Conservation (phyloP, 192 early-diverging fungal genomes). For the Coemansia umbellata region DNA sequence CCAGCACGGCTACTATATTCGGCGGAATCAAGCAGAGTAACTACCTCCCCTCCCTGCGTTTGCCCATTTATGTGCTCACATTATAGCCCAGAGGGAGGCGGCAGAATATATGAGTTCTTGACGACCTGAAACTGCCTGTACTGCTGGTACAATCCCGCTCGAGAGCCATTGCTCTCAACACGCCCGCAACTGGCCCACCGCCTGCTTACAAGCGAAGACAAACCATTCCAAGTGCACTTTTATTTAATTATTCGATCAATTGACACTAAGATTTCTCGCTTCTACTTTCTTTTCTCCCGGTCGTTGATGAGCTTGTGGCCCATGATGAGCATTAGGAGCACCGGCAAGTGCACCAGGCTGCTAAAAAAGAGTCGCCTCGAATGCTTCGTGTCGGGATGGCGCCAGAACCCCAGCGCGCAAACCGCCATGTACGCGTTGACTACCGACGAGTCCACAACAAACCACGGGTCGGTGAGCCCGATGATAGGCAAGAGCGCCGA, state of each 20-base stretch:
- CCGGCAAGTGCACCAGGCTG: slow-evolving; percentile 83
- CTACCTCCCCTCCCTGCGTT: too few relatives aligned
- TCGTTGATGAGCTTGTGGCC: slow-evolving; percentile 68
- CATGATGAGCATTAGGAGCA: slow-evolving; percentile 84
- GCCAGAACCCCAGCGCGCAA: slow-evolving; percentile 78
- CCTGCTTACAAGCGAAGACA: too few relatives aligned
- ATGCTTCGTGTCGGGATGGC: slow-evolving; percentile 67
- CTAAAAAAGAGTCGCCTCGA: slow-evolving; percentile 90
- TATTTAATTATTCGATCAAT: too few relatives aligned
- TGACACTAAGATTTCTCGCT: too few relatives aligned
- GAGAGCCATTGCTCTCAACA: not conserved
- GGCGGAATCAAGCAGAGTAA: too few relatives aligned
- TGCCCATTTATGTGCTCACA: too few relatives aligned
- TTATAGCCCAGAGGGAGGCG: too few relatives aligned
- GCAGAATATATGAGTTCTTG: too few relatives aligned
- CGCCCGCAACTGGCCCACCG: not conserved
- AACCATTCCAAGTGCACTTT: too few relatives aligned
- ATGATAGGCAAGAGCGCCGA: slow-evolving; percentile 55
- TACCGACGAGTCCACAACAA: slow-evolving; percentile 68
- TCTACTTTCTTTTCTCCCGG: not conserved
- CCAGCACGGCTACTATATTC: too few relatives aligned
- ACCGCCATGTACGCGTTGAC: slow-evolving; percentile 72
- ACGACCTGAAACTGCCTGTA: not conserved
- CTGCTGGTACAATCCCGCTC: not conserved
- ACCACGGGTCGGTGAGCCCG: slow-evolving; percentile 75